A percentile compares a stretch with the other conserved stretches of the same genome.
phyloP scores from a whole-genome alignment of 306 rosid genomes.

The Hippophae rhamnoides region DNA sequence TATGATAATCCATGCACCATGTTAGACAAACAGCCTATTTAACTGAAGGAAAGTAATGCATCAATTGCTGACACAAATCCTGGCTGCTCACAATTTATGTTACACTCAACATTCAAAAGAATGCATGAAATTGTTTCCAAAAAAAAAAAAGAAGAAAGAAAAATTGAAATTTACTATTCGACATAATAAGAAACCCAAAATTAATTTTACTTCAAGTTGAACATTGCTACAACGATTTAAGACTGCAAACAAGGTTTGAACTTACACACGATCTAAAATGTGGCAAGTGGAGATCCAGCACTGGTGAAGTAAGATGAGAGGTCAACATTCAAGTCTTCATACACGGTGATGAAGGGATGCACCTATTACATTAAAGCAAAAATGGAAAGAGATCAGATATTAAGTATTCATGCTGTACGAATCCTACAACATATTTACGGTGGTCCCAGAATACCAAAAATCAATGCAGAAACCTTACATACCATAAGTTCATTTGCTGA shows the following conservation, averaged over 20 bases:
- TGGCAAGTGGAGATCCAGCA: constrained; percentile 95
- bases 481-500: constrained; percentile 88
- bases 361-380: constrained; percentile 39
- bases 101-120: no score
- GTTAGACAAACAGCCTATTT: no score
- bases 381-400: constrained; percentile 25
- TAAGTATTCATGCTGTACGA: neutral
- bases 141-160: no score
- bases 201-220: no score
- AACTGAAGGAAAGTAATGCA: no score
- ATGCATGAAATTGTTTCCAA: no score
- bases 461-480: constrained; percentile 13
- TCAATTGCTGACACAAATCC: no score
- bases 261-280: constrained; percentile 45
- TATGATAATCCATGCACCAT: no score
- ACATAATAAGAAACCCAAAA: no score
- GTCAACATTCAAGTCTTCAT: constrained; percentile 57
- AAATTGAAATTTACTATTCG: no score
- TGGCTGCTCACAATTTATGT: no score
- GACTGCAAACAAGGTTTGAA: constrained; percentile 8
- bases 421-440: neutral
- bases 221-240: neutral
- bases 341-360: constrained; percentile 65
- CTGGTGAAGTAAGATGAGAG: constrained; percentile 67
- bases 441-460: neutral